Evolutionary conservation across 139 green algal genomes (phyloP), one percentile per base, ranked within the genome.

Genomic region (Micractinium conductrix): DNA sequence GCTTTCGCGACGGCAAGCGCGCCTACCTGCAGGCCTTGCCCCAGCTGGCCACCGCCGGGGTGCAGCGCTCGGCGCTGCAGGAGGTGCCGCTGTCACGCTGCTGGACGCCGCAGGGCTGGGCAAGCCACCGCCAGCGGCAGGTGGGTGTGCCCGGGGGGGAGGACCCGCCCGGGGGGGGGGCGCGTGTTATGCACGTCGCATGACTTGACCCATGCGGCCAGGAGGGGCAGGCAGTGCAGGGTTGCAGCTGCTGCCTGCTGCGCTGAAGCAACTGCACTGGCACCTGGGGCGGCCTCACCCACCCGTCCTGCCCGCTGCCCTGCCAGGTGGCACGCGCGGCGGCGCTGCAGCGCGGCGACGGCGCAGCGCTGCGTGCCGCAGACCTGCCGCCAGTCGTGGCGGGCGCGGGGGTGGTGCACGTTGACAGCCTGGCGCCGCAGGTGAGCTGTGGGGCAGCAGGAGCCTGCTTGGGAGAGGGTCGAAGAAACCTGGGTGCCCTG

Each of bases 21-120:
- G 94, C 95, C 1, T 98, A 90, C 73, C 73, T 98, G 72, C 78
- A 78, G 17, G 92, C 93, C 3, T 55, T 91, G 42, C 88, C 93
- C 14, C 92, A 96, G 62, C n/a, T 95, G 69, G 82, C 92, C 44
- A 79, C 73, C 3, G 38, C 63, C 1, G 74, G 73, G 24, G 24
- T 37, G 63, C 63, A 24, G 19, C 22, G 37, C 38, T n/a, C 10
- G 68, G 14, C 89, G 86, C 74, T 84, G 26, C 86, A 85, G 75
- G 30, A 85, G 62, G 62, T 93, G 68, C 92, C 92, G 1, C 45
- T 81, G 5, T 87, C 85, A 10, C 83, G 86, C 1, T 78, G 79
- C 43, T 93, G 86, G 82, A 87, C 53, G 0, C 73, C 87, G 12
- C 76, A 88, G 48, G 90, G 94, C 67, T 94, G 87, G 88, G 82